A percentile compares a stretch with the other conserved stretches of the same genome.
These are phyloP conservation scores for Apiospora hydei DNA, from an alignment of 2,329 filamentous ascomycete genomes.

Conservation along the genomic window DNA sequence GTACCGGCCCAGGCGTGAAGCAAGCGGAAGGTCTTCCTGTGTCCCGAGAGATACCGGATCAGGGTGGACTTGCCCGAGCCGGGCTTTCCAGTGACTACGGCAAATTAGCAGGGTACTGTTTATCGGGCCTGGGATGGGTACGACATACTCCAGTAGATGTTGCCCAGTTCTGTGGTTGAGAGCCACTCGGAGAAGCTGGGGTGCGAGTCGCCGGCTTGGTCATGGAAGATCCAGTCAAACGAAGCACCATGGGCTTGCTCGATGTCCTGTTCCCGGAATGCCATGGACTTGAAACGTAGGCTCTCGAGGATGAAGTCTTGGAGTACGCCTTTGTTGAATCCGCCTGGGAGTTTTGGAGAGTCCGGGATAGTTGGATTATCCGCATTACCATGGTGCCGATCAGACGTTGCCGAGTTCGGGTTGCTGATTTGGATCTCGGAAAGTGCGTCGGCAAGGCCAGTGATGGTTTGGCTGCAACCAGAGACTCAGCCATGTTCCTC, in stretches of 20 bases:
- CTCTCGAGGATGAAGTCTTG: constrained; percentile 28
- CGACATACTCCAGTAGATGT: constrained; percentile 42
- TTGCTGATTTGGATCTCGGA: neutral
- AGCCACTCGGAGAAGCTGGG: constrained; percentile 41
- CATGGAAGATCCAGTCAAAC: constrained; percentile 47
- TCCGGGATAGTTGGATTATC: neutral
- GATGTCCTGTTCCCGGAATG: constrained; percentile 26
- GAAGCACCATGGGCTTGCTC: constrained; percentile 35
- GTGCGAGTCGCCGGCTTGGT: constrained; percentile 21
- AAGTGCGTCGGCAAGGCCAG: neutral
- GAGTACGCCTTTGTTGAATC: constrained; percentile 8
- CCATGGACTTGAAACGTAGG: constrained; percentile 29
- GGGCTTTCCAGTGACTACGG: constrained; percentile 47
- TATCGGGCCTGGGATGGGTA: neutral
- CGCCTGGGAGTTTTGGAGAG: neutral
- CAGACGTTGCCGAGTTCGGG: neutral
- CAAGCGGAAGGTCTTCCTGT: constrained; percentile 28
- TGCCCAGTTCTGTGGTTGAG: constrained; percentile 27
- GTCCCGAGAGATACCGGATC: constrained; percentile 47
- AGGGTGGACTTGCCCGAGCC: constrained; percentile 56
- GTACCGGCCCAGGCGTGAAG: constrained; percentile 39
- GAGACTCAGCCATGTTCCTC: neutral
- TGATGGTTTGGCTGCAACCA: neutral
- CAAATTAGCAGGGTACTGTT: neutral
- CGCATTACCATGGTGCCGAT: too few relatives aligned